Base-by-base conservation (phyloP, 2,329 filamentous ascomycete species). In the Colletotrichum orchidophilum region DNA sequence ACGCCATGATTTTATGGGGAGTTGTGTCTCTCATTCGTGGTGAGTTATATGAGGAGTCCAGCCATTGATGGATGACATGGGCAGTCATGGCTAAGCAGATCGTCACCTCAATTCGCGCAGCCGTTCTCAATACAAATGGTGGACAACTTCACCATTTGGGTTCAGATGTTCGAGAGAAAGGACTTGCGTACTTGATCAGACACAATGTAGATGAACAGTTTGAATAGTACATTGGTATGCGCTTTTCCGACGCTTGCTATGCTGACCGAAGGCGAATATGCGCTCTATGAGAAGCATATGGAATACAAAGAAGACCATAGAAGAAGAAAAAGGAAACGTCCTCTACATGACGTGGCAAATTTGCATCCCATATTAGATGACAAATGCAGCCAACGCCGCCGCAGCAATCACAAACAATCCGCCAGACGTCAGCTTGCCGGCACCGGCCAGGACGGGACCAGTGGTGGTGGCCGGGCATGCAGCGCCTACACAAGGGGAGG, bases 391-490 rank as follows among this genome's bases (percentile, higher is more conserved):
- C 52, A 71, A 13, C 13, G 58, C 69, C 11, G 58, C 69, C 5
- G 58, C 69, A 21, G 33, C 69, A n/a, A n/a, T n/a, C 64, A 68
- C 21, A 15, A 55, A 3, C 8, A 71, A 3, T 3, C 39, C 33
- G 12, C 69, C 53, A 2, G 69, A 59, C 53, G 52, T 29, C 3
- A 71, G 12, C 58, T 68, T 71, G 18, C 53, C 64, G 1, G 69
- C 58, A n/a, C 64, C 53, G 11, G 69, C 69, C 58, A 59, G 64
- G 5, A 71, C 69, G 15, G 64, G 64, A 2, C 69, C 69, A 42
- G 64, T 71, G 4, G 69, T 71, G 5, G 69, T 68, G 18, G 69
- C 69, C 2, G 69, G 64, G 69, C 69, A 71, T 7, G 58, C 52
- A 33, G 64, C 42, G 27, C 69, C 69, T 21, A 69, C 49, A 29